phyloP scores from a whole-genome alignment of 169 alveolate species.

The Plasmodium inui region DNA sequence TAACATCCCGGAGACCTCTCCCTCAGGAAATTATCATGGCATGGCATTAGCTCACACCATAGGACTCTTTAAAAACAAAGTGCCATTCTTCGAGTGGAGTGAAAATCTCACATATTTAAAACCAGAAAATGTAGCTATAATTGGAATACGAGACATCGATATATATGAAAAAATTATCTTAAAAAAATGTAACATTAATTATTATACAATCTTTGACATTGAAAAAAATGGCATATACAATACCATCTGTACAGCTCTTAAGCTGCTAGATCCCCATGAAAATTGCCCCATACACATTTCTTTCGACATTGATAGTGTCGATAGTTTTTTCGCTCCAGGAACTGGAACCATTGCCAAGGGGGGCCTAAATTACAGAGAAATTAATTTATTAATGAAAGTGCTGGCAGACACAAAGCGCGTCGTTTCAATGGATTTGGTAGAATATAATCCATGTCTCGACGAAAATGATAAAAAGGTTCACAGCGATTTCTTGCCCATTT shows the following conservation, averaged over 20 bases:
- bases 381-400: slow-evolving; percentile 67
- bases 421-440: slow-evolving; percentile 64
- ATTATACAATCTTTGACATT: slow-evolving; percentile 73
- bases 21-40: slow-evolving; percentile 83
- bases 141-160: slow-evolving; percentile 80
- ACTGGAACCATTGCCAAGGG: slow-evolving; percentile 80
- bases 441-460: slow-evolving; percentile 53
- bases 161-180: slow-evolving; percentile 67
- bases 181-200: slow-evolving; percentile 62
- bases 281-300: slow-evolving; percentile 74
- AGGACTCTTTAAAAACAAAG: slow-evolving; percentile 77
- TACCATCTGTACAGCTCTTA: slow-evolving; percentile 66
- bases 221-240: slow-evolving; percentile 76
- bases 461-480: slow-evolving; percentile 37
- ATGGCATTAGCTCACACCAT: slow-evolving; percentile 79
- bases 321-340: slow-evolving; percentile 77
- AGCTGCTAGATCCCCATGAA: slow-evolving; percentile 74
- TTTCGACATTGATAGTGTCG: slow-evolving; percentile 77
- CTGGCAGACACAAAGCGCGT: slow-evolving; percentile 74
- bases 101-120: slow-evolving; percentile 36
- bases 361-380: slow-evolving; percentile 78
- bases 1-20: slow-evolving; percentile 81
- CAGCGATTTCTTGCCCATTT: slow-evolving; percentile 48
- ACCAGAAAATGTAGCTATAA: slow-evolving; percentile 69
- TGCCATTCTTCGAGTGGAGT: slow-evolving; percentile 77